These are phyloP conservation scores for Toxoplasma gondii DNA, from an alignment of 169 alveolate species.

Conservation along the genomic window DNA sequence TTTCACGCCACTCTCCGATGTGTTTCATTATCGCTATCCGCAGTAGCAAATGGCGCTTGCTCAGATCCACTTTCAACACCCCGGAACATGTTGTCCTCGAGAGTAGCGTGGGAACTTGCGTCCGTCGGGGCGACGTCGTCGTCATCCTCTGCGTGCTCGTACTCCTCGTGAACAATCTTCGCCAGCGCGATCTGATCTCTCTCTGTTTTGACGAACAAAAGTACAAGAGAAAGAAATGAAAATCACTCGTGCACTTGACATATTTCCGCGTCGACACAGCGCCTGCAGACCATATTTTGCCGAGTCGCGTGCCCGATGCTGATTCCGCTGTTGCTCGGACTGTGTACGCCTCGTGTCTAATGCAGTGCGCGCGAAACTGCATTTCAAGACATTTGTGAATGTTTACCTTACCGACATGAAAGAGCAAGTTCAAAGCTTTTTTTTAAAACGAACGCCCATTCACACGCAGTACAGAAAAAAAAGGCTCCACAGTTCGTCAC, in stretches of 20 bases:
- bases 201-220: not conserved
- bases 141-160: conserved; percentile 18
- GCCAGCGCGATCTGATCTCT: conserved; percentile 25
- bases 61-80: no score
- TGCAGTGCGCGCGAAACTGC: not conserved
- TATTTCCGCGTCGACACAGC: not conserved
- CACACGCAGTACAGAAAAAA: no score
- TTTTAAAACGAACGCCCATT: no score
- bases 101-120: no score
- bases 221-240: not conserved
- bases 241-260: not conserved
- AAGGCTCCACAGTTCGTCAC: no score
- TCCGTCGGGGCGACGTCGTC: not conserved
- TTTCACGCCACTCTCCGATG: not conserved
- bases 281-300: not conserved
- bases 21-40: not conserved
- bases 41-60: not conserved
- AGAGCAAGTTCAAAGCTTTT: no score
- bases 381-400: no score
- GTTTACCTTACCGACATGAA: no score
- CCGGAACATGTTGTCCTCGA: no score
- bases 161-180: conserved; percentile 5
- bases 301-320: not conserved
- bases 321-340: not conserved
- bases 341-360: not conserved